Conservation (phyloP, 2,329 filamentous ascomycete species). For the Macroventuria anomochaeta region DNA sequence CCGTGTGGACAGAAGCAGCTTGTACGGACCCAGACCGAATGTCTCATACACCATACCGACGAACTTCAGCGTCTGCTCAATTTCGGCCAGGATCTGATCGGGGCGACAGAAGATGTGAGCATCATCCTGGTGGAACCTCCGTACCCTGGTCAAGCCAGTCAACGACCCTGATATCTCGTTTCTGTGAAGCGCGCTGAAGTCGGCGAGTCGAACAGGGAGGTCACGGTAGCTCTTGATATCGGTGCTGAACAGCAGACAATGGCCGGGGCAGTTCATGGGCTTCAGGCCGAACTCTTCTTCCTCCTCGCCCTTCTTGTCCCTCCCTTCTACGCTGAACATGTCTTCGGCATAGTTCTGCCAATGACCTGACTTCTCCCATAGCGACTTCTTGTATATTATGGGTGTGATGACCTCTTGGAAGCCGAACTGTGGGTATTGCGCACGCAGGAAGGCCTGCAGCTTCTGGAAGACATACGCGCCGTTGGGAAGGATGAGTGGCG, state of each 20-base stretch:
- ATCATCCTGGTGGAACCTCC: slow-evolving; percentile 89
- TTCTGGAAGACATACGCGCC: slow-evolving; percentile 85
- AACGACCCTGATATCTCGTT: slow-evolving; percentile 85
- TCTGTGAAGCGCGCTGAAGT: slow-evolving; percentile 85
- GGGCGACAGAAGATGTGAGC: slow-evolving; percentile 89
- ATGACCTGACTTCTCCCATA: slow-evolving; percentile 87
- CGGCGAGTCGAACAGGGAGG: slow-evolving; percentile 81
- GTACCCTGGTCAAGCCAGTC: slow-evolving; percentile 81
- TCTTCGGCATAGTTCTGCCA: slow-evolving; percentile 90
- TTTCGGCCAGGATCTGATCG: slow-evolving; percentile 76
- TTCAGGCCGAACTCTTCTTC: slow-evolving; percentile 83
- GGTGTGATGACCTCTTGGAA: slow-evolving; percentile 90
- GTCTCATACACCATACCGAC: slow-evolving; percentile 74
- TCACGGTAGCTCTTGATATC: slow-evolving; percentile 78
- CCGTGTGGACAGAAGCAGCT: slow-evolving; percentile 78
- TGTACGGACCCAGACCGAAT: slow-evolving; percentile 74
- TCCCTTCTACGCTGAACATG: slow-evolving; percentile 80
- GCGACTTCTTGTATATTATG: slow-evolving; percentile 85
- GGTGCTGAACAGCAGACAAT: slow-evolving; percentile 82
- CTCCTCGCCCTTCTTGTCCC: slow-evolving; percentile 59
- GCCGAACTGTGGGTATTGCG: slow-evolving; percentile 83
- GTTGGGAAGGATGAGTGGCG: slow-evolving; percentile 82
- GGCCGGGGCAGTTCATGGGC: slow-evolving; percentile 92
- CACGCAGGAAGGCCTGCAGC: slow-evolving; percentile 79
- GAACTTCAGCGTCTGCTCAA: slow-evolving; percentile 75